Percentiles rank a stretch among this genome's conserved stretches.
phyloP scores from a whole-genome alignment of 2,329 filamentous ascomycete genomes.

The Shiraia sp. region DNA sequence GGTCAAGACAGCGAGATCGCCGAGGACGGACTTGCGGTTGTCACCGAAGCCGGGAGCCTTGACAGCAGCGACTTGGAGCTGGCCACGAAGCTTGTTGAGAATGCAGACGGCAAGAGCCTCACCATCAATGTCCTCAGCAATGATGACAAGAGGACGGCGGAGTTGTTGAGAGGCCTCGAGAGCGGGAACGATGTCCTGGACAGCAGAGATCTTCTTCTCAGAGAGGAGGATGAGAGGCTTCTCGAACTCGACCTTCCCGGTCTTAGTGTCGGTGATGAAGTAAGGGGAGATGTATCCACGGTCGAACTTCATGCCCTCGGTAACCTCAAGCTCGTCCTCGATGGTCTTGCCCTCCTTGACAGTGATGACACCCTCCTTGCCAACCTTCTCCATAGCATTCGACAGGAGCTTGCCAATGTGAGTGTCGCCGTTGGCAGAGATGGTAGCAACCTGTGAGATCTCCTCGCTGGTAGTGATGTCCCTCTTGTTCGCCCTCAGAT shows the following conservation, averaged over 20 bases:
- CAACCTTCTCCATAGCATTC: slow-evolving; percentile 99
- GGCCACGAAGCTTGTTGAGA: slow-evolving; percentile 99
- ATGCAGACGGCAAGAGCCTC: slow-evolving; percentile 99
- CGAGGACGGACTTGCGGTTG: slow-evolving; percentile 99
- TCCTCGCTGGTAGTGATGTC: slow-evolving; percentile 97
- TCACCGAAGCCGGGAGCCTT: slow-evolving; percentile 99
- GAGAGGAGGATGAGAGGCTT: slow-evolving; percentile 98
- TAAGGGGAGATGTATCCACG: slow-evolving; percentile 98
- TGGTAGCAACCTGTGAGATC: slow-evolving; percentile 97
- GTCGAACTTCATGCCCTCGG: slow-evolving; percentile 99
- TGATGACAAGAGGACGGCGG: slow-evolving; percentile 94
- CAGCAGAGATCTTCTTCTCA: slow-evolving; percentile 99
- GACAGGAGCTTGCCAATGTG: slow-evolving; percentile 96
- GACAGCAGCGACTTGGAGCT: slow-evolving; percentile 97
- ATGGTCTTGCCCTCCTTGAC: slow-evolving; percentile 99
- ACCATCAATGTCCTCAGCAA: slow-evolving; percentile 98
- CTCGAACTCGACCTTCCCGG: slow-evolving; percentile 99
- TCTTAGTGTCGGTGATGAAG: slow-evolving; percentile 99
- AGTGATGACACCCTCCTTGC: slow-evolving; percentile 99
- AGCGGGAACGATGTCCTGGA: slow-evolving; percentile 97
- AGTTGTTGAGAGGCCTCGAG: slow-evolving; percentile 96
- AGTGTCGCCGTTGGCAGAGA: slow-evolving; percentile 94
- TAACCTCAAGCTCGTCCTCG: slow-evolving; percentile 96
- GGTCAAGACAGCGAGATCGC: slow-evolving; percentile 92
- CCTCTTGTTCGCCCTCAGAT: slow-evolving; percentile 92